phyloP scores from a whole-genome alignment of 2,329 filamentous ascomycete species.

The Ophiostoma pallidulum region DNA sequence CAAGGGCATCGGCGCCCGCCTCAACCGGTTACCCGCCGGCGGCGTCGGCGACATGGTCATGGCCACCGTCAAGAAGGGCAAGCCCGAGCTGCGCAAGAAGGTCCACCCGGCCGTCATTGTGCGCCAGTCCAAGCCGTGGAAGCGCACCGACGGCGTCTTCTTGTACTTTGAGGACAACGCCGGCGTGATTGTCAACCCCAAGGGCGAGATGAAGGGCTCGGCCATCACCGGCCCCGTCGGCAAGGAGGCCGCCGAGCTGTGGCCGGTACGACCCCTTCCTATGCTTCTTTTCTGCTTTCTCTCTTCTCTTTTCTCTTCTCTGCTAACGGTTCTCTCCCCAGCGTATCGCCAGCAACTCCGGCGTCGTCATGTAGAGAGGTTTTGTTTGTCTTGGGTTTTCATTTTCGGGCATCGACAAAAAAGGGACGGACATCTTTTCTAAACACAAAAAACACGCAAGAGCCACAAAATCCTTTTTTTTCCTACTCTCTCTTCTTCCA shows the following conservation, averaged over 20 bases:
- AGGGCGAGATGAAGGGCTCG: constrained; percentile 99
- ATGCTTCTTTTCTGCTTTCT: background rate
- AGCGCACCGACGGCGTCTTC: constrained; percentile 95
- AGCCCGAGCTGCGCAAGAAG: constrained; percentile 99
- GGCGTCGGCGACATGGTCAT: constrained; percentile 99
- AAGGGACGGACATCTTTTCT: too few relatives aligned
- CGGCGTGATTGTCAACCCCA: constrained; percentile 99
- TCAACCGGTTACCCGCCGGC: constrained; percentile 93
- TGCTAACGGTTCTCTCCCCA: constrained; percentile 36
- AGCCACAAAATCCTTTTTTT: too few relatives aligned
- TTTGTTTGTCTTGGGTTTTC: constrained; percentile 1
- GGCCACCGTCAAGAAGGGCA: constrained; percentile 99
- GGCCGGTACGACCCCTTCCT: constrained; percentile 65
- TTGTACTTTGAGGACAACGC: constrained; percentile 99
- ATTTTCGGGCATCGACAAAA: constrained; percentile 3
- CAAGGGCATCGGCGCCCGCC: constrained; percentile 94
- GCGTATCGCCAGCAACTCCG: constrained; percentile 99
- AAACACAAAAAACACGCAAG: too few relatives aligned
- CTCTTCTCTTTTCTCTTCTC: background rate
- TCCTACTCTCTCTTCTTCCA: too few relatives aligned
- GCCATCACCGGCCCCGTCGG: constrained; percentile 98
- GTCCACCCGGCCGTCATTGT: constrained; percentile 96
- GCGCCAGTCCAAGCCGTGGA: constrained; percentile 83
- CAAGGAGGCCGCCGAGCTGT: constrained; percentile 99
- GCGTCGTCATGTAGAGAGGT: constrained; percentile 93